These are phyloP conservation scores for Colletotrichum destructivum DNA, from an alignment of 2,329 filamentous ascomycete genomes.

Conservation along the genomic window DNA sequence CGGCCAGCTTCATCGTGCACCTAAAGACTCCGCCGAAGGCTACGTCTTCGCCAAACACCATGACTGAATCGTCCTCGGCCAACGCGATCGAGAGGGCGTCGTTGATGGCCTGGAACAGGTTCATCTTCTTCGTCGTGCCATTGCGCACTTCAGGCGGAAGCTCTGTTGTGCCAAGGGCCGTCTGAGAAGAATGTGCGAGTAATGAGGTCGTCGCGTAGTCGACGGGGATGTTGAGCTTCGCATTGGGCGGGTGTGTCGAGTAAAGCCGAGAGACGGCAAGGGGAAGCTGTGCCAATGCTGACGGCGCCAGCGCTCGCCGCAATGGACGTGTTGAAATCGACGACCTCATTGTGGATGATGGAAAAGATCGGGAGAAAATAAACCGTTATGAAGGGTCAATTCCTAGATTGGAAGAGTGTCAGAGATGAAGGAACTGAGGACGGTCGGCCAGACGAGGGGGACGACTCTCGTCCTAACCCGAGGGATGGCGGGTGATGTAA, in stretches of 20 bases:
- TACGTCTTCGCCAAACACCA: constrained; percentile 97
- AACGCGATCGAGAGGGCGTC: constrained; percentile 88
- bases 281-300: constrained; percentile 31
- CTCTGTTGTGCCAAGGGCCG: constrained; percentile 79
- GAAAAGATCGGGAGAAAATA: constrained; percentile 8
- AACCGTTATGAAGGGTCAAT: constrained; percentile 25
- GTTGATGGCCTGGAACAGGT: constrained; percentile 95
- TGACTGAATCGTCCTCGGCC: constrained; percentile 84
- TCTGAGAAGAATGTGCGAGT: constrained; percentile 83
- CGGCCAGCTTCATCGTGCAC: constrained; percentile 91
- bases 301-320: constrained; percentile 38
- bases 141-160: constrained; percentile 76
- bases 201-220: constrained; percentile 89
- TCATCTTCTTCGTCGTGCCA: constrained; percentile 86
- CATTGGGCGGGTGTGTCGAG: constrained; percentile 72
- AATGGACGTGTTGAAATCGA: constrained; percentile 34
- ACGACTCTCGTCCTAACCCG: constrained; percentile 29
- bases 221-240: constrained; percentile 84
- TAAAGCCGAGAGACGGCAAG: constrained; percentile 53
- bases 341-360: constrained; percentile 35
- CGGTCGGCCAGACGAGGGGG: constrained; percentile 29
- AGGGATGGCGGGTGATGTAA: constrained; percentile 43
- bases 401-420: not conserved
- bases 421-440: constrained; percentile 30
- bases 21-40: constrained; percentile 97